Conservation (phyloP, 352 stramenopile species). For the Nothophytophthora sp. region DNA sequence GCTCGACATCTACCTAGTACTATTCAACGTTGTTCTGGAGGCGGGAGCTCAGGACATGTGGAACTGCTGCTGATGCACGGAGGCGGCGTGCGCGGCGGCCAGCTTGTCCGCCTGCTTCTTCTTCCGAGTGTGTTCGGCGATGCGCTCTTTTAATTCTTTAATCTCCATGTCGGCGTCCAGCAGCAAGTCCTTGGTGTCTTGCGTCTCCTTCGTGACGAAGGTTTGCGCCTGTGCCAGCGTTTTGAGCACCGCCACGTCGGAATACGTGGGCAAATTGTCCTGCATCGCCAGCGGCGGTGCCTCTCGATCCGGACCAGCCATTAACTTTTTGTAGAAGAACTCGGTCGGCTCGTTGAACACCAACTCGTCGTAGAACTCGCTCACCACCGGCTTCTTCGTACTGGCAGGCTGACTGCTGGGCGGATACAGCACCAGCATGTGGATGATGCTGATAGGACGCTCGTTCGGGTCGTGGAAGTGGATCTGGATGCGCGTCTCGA, state of each 20-base stretch:
- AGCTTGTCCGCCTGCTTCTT: constrained; percentile 70
- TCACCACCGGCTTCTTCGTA: constrained; percentile 94
- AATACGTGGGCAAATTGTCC: constrained; percentile 88
- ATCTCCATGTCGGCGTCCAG: constrained; percentile 69
- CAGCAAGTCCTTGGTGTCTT: constrained; percentile 72
- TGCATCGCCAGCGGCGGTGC: constrained; percentile 70
- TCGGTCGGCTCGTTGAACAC: constrained; percentile 98
- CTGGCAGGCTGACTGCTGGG: constrained; percentile 85
- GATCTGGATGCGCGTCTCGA: constrained; percentile 96
- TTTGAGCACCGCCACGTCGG: constrained; percentile 89
- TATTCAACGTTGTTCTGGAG: no score
- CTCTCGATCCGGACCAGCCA: constrained; percentile 63
- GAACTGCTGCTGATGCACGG: neutral
- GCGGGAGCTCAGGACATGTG: neutral
- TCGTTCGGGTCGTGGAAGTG: constrained; percentile 95
- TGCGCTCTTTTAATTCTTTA: constrained; percentile 74
- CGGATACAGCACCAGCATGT: constrained; percentile 87
- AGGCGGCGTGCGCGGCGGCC: constrained; percentile 15
- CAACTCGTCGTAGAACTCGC: constrained; percentile 97
- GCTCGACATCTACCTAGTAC: no score
- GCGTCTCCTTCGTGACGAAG: constrained; percentile 76
- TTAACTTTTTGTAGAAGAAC: constrained; percentile 95
- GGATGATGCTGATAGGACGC: constrained; percentile 90
- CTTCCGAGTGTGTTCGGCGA: constrained; percentile 77
- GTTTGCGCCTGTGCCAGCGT: constrained; percentile 80